Evolutionary conservation across 345 rosid genomes (phyloP), one percentile per base, ranked within the genome.

Genomic region (Ceriops tagal): DNA sequence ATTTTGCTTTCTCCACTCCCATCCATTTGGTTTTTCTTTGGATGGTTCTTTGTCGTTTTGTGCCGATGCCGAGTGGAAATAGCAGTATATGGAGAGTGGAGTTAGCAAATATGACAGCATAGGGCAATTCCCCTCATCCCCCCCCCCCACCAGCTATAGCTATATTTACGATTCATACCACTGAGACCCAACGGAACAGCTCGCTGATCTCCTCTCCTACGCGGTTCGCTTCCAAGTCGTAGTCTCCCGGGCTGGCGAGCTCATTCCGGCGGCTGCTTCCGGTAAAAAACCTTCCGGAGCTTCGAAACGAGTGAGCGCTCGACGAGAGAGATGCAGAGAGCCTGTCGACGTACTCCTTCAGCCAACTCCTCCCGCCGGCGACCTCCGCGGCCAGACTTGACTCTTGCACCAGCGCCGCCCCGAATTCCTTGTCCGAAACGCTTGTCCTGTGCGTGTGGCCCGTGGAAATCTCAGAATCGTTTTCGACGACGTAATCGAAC

Each of bases 261-360:
- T 88, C 98, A 30, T 75, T 95, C 80, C 92, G 83, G 34, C 98
- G 85, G 74, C 98, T 90, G 61, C 99, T 92, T 27, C 99, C 96
- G 0, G 79, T 78, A 28, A 90, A 87, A 78, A 88, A 80, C 53
- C 98, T 85, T 19, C 96, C 93, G 0, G 99, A 92, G 71, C 97
- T 82, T 61, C 96, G 80, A 53, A 87, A 88, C 1, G 97, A 95
- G 47, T 80, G 6, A 11, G 98, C 73, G 4, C 96, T 81, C 4
- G 98, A 93, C 3, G 98, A 89, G 22, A 87, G 60, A 3, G 95
- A 82, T 34, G 66, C 61, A 0, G 98, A 90, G 6, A 95, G 83
- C 73, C 98, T 74, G 32, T 95, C 98, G 8, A 95, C 89, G 78
- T 88, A 90, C 0, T 95, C 98, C 81, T 81, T 89, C 0, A 95